A percentile compares a stretch with the other conserved stretches of the same genome.
Evolutionary conservation across 371 early-diverging fungal species (phyloP).

Genomic region (Phascolomyces articulosus): DNA sequence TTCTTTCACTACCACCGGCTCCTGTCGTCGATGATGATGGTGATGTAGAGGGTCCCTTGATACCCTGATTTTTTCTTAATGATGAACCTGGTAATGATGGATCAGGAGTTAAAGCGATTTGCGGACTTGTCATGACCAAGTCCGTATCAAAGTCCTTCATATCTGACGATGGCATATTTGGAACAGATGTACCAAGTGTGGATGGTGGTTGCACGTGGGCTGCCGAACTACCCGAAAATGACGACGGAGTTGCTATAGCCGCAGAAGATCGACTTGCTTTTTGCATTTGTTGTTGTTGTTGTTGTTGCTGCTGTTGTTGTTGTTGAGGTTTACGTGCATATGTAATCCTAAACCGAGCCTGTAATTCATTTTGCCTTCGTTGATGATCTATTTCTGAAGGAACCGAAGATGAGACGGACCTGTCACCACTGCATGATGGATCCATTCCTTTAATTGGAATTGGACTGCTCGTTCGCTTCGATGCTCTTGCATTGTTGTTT

Average conservation of each 20-base stretch:
- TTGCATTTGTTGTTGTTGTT: constrained; percentile 1
- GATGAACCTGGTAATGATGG: background rate
- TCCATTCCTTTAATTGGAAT: constrained; percentile 11
- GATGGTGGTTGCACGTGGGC: constrained; percentile 3
- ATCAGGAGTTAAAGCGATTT: constrained; percentile 1
- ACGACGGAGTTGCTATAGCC: constrained; percentile 7
- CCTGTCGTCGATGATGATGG: no score
- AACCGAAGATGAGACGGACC: constrained; percentile 8
- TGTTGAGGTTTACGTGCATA: constrained; percentile 25
- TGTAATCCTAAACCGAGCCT: constrained; percentile 35
- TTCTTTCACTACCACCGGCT: background rate
- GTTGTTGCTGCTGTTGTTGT: background rate
- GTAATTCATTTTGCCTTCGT: constrained; percentile 29
- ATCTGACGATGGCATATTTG: constrained; percentile 8
- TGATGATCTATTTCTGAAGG: constrained; percentile 32
- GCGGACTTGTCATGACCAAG: constrained; percentile 2
- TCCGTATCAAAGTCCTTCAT: background rate
- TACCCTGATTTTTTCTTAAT: background rate
- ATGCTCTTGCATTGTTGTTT: background rate
- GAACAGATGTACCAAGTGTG: constrained; percentile 15
- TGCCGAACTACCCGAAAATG: constrained; percentile 4
- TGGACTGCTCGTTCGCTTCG: constrained; percentile 13
- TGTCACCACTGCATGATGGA: background rate
- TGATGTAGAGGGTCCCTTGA: background rate
- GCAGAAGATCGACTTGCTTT: background rate